These are phyloP conservation scores for Lachancea dasiensis DNA, from an alignment of 805 yeast species.

Conservation along the genomic window DNA sequence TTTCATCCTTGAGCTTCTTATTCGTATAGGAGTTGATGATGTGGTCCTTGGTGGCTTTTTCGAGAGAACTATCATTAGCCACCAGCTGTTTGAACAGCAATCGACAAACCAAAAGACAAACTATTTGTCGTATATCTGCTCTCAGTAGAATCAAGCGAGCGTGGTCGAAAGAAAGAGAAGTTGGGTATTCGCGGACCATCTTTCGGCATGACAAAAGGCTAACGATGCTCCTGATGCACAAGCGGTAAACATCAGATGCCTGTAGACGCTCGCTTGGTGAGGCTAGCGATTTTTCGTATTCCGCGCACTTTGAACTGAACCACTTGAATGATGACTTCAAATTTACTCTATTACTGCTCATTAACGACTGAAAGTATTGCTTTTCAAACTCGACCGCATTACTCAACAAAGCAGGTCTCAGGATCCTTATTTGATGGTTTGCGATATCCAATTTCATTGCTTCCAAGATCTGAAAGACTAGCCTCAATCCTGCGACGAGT, in stretches of 20 bases:
- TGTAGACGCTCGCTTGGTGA: slow-evolving; percentile 10
- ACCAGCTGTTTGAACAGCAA: slow-evolving; percentile 68
- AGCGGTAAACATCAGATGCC: slow-evolving; percentile 32
- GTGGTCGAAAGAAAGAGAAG: slow-evolving; percentile 78
- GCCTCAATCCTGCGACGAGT: slow-evolving; percentile 69
- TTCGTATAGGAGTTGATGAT: slow-evolving; percentile 35
- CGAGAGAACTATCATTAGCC: slow-evolving; percentile 28
- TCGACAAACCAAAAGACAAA: slow-evolving; percentile 69
- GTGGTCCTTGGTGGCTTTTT: slow-evolving; percentile 32
- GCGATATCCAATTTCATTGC: slow-evolving; percentile 95
- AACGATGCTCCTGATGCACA: slow-evolving; percentile 48
- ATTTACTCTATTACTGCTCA: slow-evolving; percentile 48
- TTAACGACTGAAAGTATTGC: slow-evolving; percentile 57
- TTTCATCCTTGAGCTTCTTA: slow-evolving; percentile 56
- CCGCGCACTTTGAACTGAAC: slow-evolving; percentile 41
- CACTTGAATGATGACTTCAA: slow-evolving; percentile 58
- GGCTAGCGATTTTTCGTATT: slow-evolving; percentile 19
- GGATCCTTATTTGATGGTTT: slow-evolving; percentile 82
- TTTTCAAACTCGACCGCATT: slow-evolving; percentile 86
- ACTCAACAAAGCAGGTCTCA: slow-evolving; percentile 77
- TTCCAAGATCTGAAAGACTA: slow-evolving; percentile 76
- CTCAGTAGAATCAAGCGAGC: slow-evolving; percentile 69
- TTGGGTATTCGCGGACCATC: slow-evolving; percentile 78
- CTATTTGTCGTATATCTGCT: slow-evolving; percentile 81
- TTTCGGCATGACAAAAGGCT: slow-evolving; percentile 69